Base-by-base conservation (phyloP, 768 basidiomycete species). In the Amanita pallidorosea region DNA sequence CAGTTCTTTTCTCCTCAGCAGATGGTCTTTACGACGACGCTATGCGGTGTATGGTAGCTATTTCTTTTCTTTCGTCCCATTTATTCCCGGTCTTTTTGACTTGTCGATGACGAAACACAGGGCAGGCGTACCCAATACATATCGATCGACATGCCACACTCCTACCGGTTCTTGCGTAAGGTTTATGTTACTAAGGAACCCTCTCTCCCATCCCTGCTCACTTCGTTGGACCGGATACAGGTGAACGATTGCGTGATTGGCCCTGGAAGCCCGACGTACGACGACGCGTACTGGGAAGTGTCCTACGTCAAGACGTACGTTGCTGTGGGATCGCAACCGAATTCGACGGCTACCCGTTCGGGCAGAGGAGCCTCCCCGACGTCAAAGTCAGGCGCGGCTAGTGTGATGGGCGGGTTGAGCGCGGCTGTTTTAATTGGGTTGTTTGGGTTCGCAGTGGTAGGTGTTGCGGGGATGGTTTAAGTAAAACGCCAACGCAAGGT, bases 1-100 rank as follows among this genome's bases (percentile, higher is more conserved):
- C 50, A 70, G 37, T 83, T 71, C 63, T 85, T 86, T 62, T 67
- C 75, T 29, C 76, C 80, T 6, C 85, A 88, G 56, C 70, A 76
- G 33, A 67, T 88, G 15, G 76, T 86, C 8, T 72, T 88, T 22
- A 74, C 85, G 37, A 88, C 80, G 17, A 85, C 83, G 0, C 70
- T 85, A 8, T 84, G 83, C 53, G 81, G 81, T 47, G 55, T 52
- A 12, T 71, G 70, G 69, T 70, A 46, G 45, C 31, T 9, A 48
- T 11, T 9, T 33, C 5, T 8, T 29, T 15, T 29, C 2, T 27
- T 33, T 27, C 23, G 34, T 7, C n/a, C 50, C 25, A n/a, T 13
- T 23, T 43, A 40, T 13, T 47, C n/a, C 31, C 33, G n/a, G 8
- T 46, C 11, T 23, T 6, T 38, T 46, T 31, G 25, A 23, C 42